Conservation (phyloP, 2,329 filamentous ascomycete species). For the Beauveria rudraprayagi region DNA sequence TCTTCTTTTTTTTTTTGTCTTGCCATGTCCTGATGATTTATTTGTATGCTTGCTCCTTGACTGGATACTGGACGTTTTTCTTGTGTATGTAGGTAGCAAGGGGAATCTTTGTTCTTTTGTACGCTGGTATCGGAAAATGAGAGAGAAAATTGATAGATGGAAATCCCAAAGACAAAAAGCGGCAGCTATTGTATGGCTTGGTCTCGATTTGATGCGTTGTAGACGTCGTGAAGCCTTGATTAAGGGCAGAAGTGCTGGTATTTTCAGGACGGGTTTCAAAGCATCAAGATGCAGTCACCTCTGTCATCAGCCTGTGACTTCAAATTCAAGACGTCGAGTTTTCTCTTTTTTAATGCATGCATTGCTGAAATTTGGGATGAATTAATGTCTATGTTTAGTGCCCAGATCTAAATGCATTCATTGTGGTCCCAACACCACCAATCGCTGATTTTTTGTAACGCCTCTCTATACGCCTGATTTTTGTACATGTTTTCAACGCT, state of each 20-base stretch:
- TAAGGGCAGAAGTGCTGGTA: not conserved
- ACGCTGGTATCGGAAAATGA: not conserved
- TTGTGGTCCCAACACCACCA: not conserved
- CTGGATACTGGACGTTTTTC: not conserved
- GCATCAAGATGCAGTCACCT: too few relatives aligned
- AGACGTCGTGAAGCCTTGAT: too few relatives aligned
- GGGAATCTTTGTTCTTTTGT: not conserved
- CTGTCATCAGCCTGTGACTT: too few relatives aligned
- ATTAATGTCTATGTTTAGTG: too few relatives aligned
- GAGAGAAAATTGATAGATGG: not conserved
- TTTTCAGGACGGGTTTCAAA: too few relatives aligned
- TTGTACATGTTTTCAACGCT: not conserved
- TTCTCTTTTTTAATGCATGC: too few relatives aligned
- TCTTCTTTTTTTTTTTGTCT: not conserved
- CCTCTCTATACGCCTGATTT: not conserved
- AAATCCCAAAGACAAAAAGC: not conserved
- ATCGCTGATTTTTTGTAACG: not conserved
- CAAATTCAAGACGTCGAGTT: too few relatives aligned
- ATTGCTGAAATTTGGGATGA: too few relatives aligned
- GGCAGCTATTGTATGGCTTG: not conserved
- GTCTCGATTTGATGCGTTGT: not conserved
- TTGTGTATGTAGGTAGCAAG: not conserved
- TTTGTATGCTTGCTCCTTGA: not conserved
- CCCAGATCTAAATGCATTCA: not conserved
- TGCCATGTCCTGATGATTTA: conserved; percentile 8